Evolutionary conservation across 2,329 filamentous ascomycete genomes (phyloP), one percentile per base, ranked within the genome.

Genomic region (Fusarium redolens): DNA sequence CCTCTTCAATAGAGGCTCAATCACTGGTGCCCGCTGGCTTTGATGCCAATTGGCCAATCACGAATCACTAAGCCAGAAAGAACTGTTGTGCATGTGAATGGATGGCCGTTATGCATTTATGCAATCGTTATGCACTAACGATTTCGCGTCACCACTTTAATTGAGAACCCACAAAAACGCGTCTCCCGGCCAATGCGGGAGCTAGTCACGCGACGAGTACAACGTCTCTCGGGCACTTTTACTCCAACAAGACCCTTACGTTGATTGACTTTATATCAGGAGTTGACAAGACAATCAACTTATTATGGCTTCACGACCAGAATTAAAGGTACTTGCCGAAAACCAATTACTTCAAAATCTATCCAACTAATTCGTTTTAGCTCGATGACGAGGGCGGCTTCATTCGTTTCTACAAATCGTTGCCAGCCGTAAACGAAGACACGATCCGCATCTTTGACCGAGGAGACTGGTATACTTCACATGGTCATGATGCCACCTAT

Each of bases 371-470:
- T 61, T 30, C 71, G 18, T 25, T 18, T 20, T 62, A 95, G 93
- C 94, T 98, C 80, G 97, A 99, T 79, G 96, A 99, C 80, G 96
- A 99, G 86, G 91, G 92, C 79, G 95, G 96, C 75, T 99, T 99
- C 86, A 98, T 98, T 84, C 94, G 92, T 76, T 97, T 95, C 85
- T 99, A 97, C 87, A 96, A 96, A 77, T 92, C 91, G n/a, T 88
- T 99, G 5, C 91, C 94, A 10, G 78, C 86, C 18, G 90, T 91
- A 59, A 90, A 91, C 75, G 88, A 91, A 43, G 92, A 93, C 61
- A 95, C 94, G 0, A 88, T 99, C 60, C 92, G 96, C 60, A 92
- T 99, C 68, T 98, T 98, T 80, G 95, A 98, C 79, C 91, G 96
- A 73, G 93, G 93, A 40, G 96, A 99, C 80, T 99, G 92, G 89